Conservation (phyloP, 169 alveolate genomes). For the Babesia gibsoni region DNA sequence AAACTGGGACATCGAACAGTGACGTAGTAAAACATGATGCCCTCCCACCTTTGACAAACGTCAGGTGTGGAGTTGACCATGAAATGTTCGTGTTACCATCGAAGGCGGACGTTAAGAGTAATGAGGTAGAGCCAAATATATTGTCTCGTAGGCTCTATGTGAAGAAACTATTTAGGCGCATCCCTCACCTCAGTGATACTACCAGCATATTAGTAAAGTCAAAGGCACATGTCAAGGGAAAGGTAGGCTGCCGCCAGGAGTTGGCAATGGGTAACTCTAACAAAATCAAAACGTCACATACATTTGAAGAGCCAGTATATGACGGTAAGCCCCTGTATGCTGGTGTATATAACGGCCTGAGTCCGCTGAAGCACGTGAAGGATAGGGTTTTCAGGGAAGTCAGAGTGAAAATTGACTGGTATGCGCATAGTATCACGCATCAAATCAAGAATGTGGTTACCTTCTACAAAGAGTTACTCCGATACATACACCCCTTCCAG, state of each 20-base stretch:
- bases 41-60: no score
- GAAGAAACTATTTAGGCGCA: conserved; percentile 45
- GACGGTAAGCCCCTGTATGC: conserved; percentile 42
- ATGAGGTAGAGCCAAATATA: neutral
- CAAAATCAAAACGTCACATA: conserved; percentile 31
- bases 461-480: conserved; percentile 40
- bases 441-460: conserved; percentile 49
- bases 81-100: no score
- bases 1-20: no score
- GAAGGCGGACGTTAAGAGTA: neutral
- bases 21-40: no score
- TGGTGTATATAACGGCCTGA: conserved; percentile 62
- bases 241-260: conserved; percentile 44
- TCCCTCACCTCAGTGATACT: conserved; percentile 58
- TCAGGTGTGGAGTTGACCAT: no score
- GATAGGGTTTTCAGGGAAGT: conserved; percentile 54
- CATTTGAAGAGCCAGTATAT: conserved; percentile 2
- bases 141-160: conserved; percentile 35
- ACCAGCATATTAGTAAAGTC: conserved; percentile 41
- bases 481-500: conserved; percentile 67
- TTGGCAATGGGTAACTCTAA: conserved; percentile 53
- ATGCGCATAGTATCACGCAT: conserved; percentile 53
- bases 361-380: conserved; percentile 48
- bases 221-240: conserved; percentile 65
- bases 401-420: conserved; percentile 59